phyloP scores from a whole-genome alignment of 306 rosid species.

The Senna siamea region DNA sequence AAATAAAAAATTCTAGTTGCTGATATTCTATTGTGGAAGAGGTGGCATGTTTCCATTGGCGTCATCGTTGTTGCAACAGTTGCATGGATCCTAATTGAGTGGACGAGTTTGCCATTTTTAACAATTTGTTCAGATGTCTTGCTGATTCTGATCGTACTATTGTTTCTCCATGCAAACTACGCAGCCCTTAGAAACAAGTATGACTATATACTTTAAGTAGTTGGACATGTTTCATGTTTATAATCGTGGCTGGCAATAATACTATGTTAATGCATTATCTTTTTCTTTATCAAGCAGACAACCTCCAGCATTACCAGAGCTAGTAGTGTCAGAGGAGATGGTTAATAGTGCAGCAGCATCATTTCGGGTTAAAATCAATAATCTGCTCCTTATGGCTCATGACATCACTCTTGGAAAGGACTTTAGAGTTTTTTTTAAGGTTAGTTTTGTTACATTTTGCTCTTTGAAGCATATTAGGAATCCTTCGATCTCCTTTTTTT shows the following conservation, averaged over 20 bases:
- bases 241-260: constrained; percentile 16
- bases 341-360: constrained; percentile 90
- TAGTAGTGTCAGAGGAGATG: constrained; percentile 94
- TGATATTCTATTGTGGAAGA: constrained; percentile 85
- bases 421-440: constrained; percentile 86
- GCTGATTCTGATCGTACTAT: constrained; percentile 72
- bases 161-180: constrained; percentile 76
- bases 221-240: constrained; percentile 22
- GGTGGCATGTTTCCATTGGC: constrained; percentile 66
- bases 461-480: background rate
- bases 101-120: constrained; percentile 70
- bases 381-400: constrained; percentile 84
- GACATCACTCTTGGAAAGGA: constrained; percentile 95
- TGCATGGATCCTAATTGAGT: constrained; percentile 74
- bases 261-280: constrained; percentile 19
- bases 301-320: constrained; percentile 67
- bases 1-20: too few species aligned
- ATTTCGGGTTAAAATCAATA: constrained; percentile 84
- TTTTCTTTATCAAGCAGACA: constrained; percentile 60
- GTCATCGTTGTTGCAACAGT: constrained; percentile 71
- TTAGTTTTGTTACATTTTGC: constrained; percentile 43
- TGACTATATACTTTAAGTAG: constrained; percentile 20
- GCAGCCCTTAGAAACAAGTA: constrained; percentile 75
- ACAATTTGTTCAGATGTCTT: constrained; percentile 87
- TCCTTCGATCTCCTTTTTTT: background rate